Evolutionary conservation across 805 yeast genomes (phyloP), one percentile per base, ranked within the genome.

Genomic region (Aciculoconidium aculeatum): DNA sequence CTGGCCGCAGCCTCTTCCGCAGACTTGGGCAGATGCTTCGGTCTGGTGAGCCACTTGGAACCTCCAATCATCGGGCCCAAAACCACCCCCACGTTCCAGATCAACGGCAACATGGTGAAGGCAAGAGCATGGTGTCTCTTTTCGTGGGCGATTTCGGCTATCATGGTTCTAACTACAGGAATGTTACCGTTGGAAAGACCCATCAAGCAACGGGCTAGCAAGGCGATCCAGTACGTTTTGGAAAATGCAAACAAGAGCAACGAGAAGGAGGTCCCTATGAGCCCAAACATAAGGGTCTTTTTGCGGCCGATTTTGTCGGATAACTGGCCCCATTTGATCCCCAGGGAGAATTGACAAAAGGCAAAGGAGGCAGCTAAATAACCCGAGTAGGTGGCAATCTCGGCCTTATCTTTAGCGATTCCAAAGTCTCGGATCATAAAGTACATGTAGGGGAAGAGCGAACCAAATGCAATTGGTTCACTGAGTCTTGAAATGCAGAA

Each of bases 51-150:
- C 32, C 42, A 47, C 21, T 31, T 34, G 6, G 53, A 50, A 3
- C 62, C 60, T 4, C 61, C 61, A 24, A 55, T 52, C 27, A 47
- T 40, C 3, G 61, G 61, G 2, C 61, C 61, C 11, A 55, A 36
- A 11, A 55, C 49, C 18, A 48, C 35, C 6, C 61, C 61, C 14
- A 55, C 41, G 35, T 55, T 55, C 49, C 50, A 54, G 19, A 55
- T 39, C n/a, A 55, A 36, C 7, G 61, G 61, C 10, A 55, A 37
- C 4, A 49, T 44, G 3, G 53, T 45, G 34, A 55, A 55, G 5
- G 60, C 61, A 7, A 54, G 25, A 2, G 55, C 44, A 24, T 55
- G 61, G 30, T 55, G 61, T 11, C 45, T 35, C 21, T 47, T 43
- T 24, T 55, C 57, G 13, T 43, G 44, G 11, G 50, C 59, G 7